phyloP scores from a whole-genome alignment of 345 rosid species.

The Erysimum cheiranthoides region DNA sequence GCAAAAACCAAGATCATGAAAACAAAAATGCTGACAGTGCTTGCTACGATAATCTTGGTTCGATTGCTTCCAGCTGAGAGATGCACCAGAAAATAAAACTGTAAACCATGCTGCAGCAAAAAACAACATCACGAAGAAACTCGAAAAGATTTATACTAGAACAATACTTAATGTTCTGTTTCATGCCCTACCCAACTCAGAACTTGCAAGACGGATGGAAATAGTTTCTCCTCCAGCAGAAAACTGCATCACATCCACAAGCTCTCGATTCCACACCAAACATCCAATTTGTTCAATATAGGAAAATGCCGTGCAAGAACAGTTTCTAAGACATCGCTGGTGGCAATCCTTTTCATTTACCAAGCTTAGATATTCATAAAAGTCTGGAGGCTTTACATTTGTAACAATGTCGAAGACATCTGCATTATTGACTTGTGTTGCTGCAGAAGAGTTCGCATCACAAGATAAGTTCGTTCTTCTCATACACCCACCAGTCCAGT shows the following conservation, averaged over 20 bases:
- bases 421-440: slow-evolving; percentile 18
- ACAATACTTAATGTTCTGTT: slow-evolving; percentile 9
- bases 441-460: slow-evolving; percentile 30
- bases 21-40: slow-evolving; percentile 24
- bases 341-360: slow-evolving; percentile 31
- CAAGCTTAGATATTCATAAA: slow-evolving; percentile 40
- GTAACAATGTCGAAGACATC: slow-evolving; percentile 36
- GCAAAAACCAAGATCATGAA: slow-evolving; percentile 25
- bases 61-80: slow-evolving; percentile 41
- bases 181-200: slow-evolving; percentile 43
- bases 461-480: slow-evolving; percentile 43
- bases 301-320: slow-evolving; percentile 46
- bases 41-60: slow-evolving; percentile 40
- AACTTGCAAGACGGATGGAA: slow-evolving; percentile 43
- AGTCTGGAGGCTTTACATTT: slow-evolving; percentile 46
- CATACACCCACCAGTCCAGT: slow-evolving; percentile 42
- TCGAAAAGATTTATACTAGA: neutral
- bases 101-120: slow-evolving; percentile 21
- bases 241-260: slow-evolving; percentile 43
- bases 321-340: slow-evolving; percentile 41
- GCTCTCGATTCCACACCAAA: slow-evolving; percentile 41
- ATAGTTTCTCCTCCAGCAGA: slow-evolving; percentile 31
- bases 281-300: slow-evolving; percentile 42
- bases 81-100: slow-evolving; percentile 26
- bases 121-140: slow-evolving; percentile 6